phyloP scores from a whole-genome alignment of 495 filamentous ascomycete genomes.

The Umbilicaria muhlenbergii region DNA sequence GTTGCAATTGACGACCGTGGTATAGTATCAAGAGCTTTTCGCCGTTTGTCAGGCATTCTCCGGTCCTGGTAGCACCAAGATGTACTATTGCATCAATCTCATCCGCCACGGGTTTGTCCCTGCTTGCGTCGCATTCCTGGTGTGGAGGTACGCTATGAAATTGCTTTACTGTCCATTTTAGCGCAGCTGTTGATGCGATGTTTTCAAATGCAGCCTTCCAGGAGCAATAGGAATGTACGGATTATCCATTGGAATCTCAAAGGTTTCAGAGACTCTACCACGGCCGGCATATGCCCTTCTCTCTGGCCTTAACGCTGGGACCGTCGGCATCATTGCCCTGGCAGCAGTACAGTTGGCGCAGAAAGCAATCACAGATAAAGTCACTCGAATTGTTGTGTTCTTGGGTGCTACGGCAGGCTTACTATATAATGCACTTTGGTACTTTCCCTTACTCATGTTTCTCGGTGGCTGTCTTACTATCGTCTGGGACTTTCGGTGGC shows the following conservation, averaged over 20 bases:
- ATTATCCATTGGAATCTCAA: conserved; percentile 49
- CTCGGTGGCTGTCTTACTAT: conserved; percentile 28
- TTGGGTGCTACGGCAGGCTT: conserved; percentile 43
- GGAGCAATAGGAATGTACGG: conserved; percentile 63
- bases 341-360: conserved; percentile 49
- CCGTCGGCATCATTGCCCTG: conserved; percentile 53
- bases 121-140: conserved; percentile 40
- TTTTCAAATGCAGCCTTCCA: conserved; percentile 33
- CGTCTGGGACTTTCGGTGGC: conserved; percentile 38
- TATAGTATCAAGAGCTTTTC: conserved; percentile 56
- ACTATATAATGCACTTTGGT: conserved; percentile 57
- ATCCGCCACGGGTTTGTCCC: conserved; percentile 38
- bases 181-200: not conserved
- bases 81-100: conserved; percentile 49
- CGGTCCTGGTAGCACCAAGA: conserved; percentile 55
- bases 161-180: not conserved
- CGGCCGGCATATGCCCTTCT: conserved; percentile 47
- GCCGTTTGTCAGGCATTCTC: conserved; percentile 49
- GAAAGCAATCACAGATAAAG: conserved; percentile 49
- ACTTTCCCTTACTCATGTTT: conserved; percentile 52
- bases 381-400: conserved; percentile 45
- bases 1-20: not conserved
- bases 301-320: conserved; percentile 52
- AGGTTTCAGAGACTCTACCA: conserved; percentile 39
- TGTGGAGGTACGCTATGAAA: conserved; percentile 36